Base-by-base conservation (phyloP, 106 monocot species). In the Allium fistulosum region DNA sequence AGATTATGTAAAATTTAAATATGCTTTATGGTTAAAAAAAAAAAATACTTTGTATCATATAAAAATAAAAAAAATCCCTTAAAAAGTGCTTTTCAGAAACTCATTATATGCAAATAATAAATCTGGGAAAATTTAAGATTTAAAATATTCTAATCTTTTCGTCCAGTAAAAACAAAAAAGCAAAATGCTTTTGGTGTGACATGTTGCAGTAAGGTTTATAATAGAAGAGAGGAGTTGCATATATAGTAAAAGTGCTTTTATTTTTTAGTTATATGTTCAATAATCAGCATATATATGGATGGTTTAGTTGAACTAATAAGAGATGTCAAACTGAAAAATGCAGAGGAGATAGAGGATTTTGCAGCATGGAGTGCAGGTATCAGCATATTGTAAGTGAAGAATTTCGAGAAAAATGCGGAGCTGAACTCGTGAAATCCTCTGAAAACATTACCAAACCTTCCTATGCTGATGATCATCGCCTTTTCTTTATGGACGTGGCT, bases 271-370 rank as follows among this genome's bases (percentile, higher is more conserved):
- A 53, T 53, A 53, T 53, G 13, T 53, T 53, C 52, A 53, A 10
- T 10, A 12, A 55, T 55, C 11, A 55, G 11, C 15, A 2, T 15
- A 12, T 2, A 3, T 5, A 2, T 22, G 15, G 11, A 11, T 55
- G 0, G 15, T 15, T 6, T 55, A 12, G 13, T 55, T 6, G 53
- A 55, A 55, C 15, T 55, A 55, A 55, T 55, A 12, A 55, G 53
- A 12, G 53, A 55, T 55, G 15, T 5, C 2, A 15, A 55, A 15
- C 15, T 55, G 53, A 11, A 12, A 15, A 55, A 22, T 70, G 10
- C 87, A 87, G 87, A 73, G 87, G 88, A 48, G 88, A 88, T 76
- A 79, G 80, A 57, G 84, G 77, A 45, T 88, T 88, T 57, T 88
- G 88, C 61, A 85, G 88, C 76, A 63, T 66, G 57, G 88, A 88